Conservation (phyloP, 2,329 filamentous ascomycete species). For the Cephalotrichum gorgonifer region DNA sequence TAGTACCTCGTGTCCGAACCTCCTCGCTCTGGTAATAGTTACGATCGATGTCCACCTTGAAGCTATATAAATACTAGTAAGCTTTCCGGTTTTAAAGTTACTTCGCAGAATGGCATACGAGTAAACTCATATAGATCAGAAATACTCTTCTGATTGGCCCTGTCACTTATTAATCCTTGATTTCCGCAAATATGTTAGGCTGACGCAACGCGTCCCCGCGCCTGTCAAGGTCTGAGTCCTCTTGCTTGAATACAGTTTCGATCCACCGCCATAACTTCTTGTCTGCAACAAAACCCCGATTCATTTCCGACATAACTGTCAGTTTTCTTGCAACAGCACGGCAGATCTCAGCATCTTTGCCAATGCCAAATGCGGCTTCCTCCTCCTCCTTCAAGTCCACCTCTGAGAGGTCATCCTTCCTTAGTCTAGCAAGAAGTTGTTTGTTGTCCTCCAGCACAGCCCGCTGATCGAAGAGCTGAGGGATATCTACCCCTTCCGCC, state of each 20-base stretch:
- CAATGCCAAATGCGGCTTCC: neutral
- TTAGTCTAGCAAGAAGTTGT: conserved; percentile 7
- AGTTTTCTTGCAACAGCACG: neutral
- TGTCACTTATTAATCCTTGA: too few species aligned
- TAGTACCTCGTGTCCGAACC: too few species aligned
- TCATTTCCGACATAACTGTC: neutral
- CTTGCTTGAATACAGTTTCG: neutral
- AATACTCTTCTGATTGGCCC: too few species aligned
- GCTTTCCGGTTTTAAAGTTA: too few species aligned
- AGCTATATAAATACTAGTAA: too few species aligned
- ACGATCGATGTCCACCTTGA: too few species aligned
- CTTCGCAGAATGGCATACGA: too few species aligned
- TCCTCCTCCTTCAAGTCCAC: conserved; percentile 1
- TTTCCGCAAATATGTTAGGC: too few species aligned
- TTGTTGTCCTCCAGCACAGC: conserved; percentile 4
- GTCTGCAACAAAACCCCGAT: neutral
- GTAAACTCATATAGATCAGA: too few species aligned
- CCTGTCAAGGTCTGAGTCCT: too few species aligned
- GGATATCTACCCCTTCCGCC: neutral
- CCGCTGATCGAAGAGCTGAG: conserved; percentile 7
- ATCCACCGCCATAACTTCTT: neutral
- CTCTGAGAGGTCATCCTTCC: conserved; percentile 7
- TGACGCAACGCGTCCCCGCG: too few species aligned
- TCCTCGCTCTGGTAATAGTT: too few species aligned
- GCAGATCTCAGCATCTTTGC: neutral